Base-by-base conservation (phyloP, 495 filamentous ascomycete genomes). In the Aspergillus cristatus region DNA sequence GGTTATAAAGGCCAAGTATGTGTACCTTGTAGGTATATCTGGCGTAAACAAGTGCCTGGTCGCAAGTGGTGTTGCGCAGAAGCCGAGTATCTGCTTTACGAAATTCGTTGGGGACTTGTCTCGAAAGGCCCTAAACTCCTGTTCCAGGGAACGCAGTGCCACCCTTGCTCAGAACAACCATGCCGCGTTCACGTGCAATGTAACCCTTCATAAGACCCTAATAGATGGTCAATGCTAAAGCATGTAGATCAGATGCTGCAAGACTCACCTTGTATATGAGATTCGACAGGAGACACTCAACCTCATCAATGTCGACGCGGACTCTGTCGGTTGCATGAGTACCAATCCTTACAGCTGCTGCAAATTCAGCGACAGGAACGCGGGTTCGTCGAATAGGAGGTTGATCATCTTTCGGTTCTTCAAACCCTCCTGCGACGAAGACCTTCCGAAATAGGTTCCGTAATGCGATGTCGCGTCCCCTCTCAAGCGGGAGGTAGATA, bases 121-220 rank as follows among this genome's bases (percentile, higher is more conserved):
- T 24, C 4, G 8, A 24, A 24, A 24, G 4, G 20, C 4, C 8
- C 20, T 76, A 94, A 34, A 97, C 79, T 10, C 84, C 84, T 5
- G 91, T 98, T n/a, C 90, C 91, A 1, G 91, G 91, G 55, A 98
- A 98, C 3, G 90, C 89, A 24, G 51, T 49, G 30, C 85, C 85
- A 15, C 65, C 77, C 57, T 94, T 94, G 58, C 84, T 95, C 40
- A 98, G 64, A 20, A 98, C 91, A 14, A 97, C 81, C 35, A 82
- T 85, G 38, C 84, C 84, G 32, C 79, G 78, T 36, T 94, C 89
- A 40, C 88, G 85, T 18, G 86, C 77, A 43, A 98, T 97, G 63
- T 98, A 98, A 37, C 91, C 91, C 64, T 96, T 98, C 81, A 97
- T 94, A 11, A 91, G 70, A 38, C 83, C 82, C 86, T 98, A n/a